phyloP scores from a whole-genome alignment of 2,329 filamentous ascomycete species.

The Pseudocercospora fijiensis region DNA sequence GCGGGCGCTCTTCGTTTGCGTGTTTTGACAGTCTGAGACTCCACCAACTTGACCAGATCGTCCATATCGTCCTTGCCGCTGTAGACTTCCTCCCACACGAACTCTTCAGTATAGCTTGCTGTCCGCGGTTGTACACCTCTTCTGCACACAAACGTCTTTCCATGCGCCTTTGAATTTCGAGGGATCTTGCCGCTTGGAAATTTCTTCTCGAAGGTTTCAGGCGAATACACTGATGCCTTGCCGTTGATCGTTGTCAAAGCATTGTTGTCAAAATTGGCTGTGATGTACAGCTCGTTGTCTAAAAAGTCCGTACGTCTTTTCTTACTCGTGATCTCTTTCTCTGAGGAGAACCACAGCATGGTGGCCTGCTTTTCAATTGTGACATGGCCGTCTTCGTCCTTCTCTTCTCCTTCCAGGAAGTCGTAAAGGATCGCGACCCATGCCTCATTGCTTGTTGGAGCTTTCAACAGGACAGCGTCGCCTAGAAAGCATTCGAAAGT shows the following conservation, averaged over 20 bases:
- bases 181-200: conserved; percentile 76
- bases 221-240: conserved; percentile 77
- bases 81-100: conserved; percentile 86
- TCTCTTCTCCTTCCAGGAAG: conserved; percentile 68
- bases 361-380: conserved; percentile 67
- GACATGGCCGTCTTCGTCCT: conserved; percentile 59
- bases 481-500: conserved; percentile 76
- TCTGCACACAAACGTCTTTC: conserved; percentile 86
- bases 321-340: conserved; percentile 82
- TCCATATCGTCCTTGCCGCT: conserved; percentile 65
- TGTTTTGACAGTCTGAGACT: conserved; percentile 70
- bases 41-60: conserved; percentile 64
- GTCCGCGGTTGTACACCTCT: conserved; percentile 86
- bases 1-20: conserved; percentile 50
- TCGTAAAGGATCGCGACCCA: conserved; percentile 90
- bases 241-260: conserved; percentile 86
- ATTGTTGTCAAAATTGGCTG: conserved; percentile 81
- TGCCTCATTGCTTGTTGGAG: conserved; percentile 76
- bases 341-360: conserved; percentile 94
- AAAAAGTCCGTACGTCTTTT: conserved; percentile 77
- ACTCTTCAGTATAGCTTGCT: conserved; percentile 87
- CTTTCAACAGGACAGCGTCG: conserved; percentile 82
- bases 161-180: conserved; percentile 69
- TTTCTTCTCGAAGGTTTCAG: conserved; percentile 62
- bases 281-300: conserved; percentile 85